Base-by-base conservation (phyloP, 176 grass and related monocot species). In the Saccharum spontaneum region DNA sequence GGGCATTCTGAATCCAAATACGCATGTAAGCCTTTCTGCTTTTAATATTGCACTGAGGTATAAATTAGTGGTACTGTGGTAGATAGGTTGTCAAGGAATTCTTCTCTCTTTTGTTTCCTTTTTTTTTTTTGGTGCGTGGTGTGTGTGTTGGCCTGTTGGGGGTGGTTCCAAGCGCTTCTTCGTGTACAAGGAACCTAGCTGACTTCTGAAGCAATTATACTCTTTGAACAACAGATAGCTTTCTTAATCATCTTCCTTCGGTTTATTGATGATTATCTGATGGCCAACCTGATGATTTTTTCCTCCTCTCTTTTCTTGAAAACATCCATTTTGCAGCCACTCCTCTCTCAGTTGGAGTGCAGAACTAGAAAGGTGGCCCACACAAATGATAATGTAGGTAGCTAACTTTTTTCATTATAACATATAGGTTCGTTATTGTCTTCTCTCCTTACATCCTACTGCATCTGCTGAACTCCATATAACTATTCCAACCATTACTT, bases 171-270 rank as follows among this genome's bases (percentile, higher is more conserved):
- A 59, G 31, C 48, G 60, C 39, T 79, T 18, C 85, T 90, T 87
- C 69, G 8, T 79, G 81, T 68, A 72, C 62, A 87, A 87, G 84
- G 63, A 83, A 83, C 57, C 80, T 50, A 62, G 30, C 31, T 79
- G 61, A n/a, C 49, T 75, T 87, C 48, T 10, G 46, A 75, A 87
- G 48, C 75, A 84, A 80, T 70, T 63, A 80, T 84, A 74, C 80
- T 60, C 30, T 41, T 75, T 87, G 60, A 75, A 74, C 68, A 69
- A 60, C 62, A 22, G 24, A 33, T 33, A 33, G 8, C 49, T 81
- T 50, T 69, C 40, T 28, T 28, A 40, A 63, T 39, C 11, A 71
- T 68, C 68, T 57, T 66, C 13, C 34, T 78, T 24, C 3, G 63
- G 16, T 46, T 65, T 17, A 54, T 18, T 67, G 45, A 15, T 66